Base-by-base conservation (phyloP, 495 filamentous ascomycete genomes). In the Xanthoparmelia taractica region DNA sequence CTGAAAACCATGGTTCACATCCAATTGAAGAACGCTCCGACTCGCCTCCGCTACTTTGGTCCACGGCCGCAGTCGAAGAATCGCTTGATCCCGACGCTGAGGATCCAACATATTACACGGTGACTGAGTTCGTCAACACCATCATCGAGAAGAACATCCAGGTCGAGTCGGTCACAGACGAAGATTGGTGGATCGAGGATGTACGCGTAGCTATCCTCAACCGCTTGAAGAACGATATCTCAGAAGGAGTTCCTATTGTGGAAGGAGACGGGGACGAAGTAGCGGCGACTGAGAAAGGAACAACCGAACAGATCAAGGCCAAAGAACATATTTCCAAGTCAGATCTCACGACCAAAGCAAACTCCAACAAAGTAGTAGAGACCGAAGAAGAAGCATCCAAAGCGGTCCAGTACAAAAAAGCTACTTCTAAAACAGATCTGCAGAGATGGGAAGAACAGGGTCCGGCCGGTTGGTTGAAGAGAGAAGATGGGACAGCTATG, bases 111-210 rank as follows among this genome's bases (percentile, higher is more conserved):
- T 11, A 29, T 12, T 66, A 29, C 20, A 66, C 65, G 17, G 34
- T 66, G n/a, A 25, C 50, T 13, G 41, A 67, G 2, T 54, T 64
- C 34, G 27, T 64, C 15, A 64, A 67, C 18, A 38, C 47, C 36
- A 60, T 67, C 38, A 38, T 67, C 40, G 31, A 55, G 37, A 33
- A 67, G 18, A 43, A 40, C 15, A 67, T 64, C 40, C 36, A 58
- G 25, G 37, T 63, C 8, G 38, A 45, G 6, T 58, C 61, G 33
- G 56, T 58, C 47, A 50, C 17, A 0, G 43, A 59, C 10, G 33
- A 48, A 20, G 55, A 64, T 33, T 61, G 29, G 45, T 33, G 25
- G 4, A 50, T 59, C 5, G 57, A 47, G 40, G 31, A 63, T 11
- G n/a, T n/a, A 8, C 40, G 41, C 18, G 37, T 63, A 25, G 48